A percentile compares a stretch with the other conserved stretches of the same genome.
These are phyloP conservation scores for Thalia dealbata DNA, from an alignment of 176 grass and related monocot species.

Conservation along the genomic window DNA sequence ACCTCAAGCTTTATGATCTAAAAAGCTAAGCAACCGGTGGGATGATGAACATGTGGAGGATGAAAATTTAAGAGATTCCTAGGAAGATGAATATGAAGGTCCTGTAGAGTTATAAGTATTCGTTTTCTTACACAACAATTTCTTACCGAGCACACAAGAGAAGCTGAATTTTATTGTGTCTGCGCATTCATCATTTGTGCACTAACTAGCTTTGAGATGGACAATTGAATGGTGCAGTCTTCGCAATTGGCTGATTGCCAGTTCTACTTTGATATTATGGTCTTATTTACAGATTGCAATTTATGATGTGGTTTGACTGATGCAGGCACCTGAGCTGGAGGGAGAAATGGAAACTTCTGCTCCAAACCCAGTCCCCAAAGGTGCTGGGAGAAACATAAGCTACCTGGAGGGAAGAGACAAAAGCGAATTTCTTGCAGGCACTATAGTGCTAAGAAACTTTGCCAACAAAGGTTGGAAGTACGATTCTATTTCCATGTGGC, in stretches of 20 bases:
- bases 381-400: neutral
- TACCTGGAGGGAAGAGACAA: neutral
- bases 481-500: neutral
- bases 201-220: no score
- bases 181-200: neutral
- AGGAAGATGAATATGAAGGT: conserved; percentile 9
- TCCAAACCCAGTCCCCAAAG: neutral
- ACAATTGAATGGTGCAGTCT: neutral
- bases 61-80: conserved; percentile 1
- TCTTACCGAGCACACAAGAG: neutral
- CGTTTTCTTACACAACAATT: no score
- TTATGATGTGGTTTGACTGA: neutral
- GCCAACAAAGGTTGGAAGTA: conserved; percentile 5
- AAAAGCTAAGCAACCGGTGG: neutral
- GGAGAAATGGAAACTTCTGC: neutral
- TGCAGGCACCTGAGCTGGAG: neutral
- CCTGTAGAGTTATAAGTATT: neutral
- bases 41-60: conserved; percentile 3
- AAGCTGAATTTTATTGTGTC: neutral
- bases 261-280: no score
- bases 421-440: neutral
- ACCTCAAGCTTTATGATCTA: neutral
- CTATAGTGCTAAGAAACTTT: conserved; percentile 6
- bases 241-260: neutral
- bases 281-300: no score